These are phyloP conservation scores for Selenicereus undatus DNA, from an alignment of 148 eudicot species.

Conservation along the genomic window DNA sequence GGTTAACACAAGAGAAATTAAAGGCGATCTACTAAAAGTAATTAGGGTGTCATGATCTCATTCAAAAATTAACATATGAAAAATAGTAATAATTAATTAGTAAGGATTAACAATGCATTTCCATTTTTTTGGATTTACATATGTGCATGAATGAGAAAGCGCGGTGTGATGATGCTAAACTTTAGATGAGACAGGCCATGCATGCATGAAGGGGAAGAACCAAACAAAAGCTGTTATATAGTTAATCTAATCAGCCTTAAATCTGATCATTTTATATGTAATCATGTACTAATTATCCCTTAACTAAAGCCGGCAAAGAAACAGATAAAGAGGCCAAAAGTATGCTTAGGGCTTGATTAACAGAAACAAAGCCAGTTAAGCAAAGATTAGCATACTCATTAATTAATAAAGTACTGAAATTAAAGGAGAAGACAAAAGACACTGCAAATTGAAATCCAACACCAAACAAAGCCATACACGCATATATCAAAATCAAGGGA, in stretches of 20 bases:
- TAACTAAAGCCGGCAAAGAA: slow-evolving; percentile 19
- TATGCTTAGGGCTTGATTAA: slow-evolving; percentile 20
- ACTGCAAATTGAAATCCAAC: slow-evolving; percentile 22
- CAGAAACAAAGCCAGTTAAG: slow-evolving; percentile 10
- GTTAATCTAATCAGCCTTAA: slow-evolving; percentile 15
- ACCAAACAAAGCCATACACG: slow-evolving; percentile 28
- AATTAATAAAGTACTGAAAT: slow-evolving; percentile 13
- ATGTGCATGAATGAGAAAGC: background rate
- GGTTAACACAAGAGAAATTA: too few species aligned
- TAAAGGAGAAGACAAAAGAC: slow-evolving; percentile 22
- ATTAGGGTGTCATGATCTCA: too few species aligned
- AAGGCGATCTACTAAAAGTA: too few species aligned
- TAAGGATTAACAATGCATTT: background rate
- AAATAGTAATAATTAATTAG: background rate
- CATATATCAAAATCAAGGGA: slow-evolving; percentile 19
- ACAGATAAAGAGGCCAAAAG: slow-evolving; percentile 27
- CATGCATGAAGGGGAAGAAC: slow-evolving; percentile 20
- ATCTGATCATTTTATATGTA: background rate
- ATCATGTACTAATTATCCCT: background rate
- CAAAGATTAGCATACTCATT: slow-evolving; percentile 7
- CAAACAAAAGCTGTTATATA: slow-evolving; percentile 22
- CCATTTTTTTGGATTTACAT: background rate
- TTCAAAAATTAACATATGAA: too few species aligned
- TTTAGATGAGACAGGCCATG: slow-evolving; percentile 18
- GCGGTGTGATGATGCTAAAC: slow-evolving; percentile 5